A percentile compares a stretch with the other conserved stretches of the same genome.
Evolutionary conservation across 2,329 filamentous ascomycete species (phyloP).

Genomic region (Leptographium wingfieldii): DNA sequence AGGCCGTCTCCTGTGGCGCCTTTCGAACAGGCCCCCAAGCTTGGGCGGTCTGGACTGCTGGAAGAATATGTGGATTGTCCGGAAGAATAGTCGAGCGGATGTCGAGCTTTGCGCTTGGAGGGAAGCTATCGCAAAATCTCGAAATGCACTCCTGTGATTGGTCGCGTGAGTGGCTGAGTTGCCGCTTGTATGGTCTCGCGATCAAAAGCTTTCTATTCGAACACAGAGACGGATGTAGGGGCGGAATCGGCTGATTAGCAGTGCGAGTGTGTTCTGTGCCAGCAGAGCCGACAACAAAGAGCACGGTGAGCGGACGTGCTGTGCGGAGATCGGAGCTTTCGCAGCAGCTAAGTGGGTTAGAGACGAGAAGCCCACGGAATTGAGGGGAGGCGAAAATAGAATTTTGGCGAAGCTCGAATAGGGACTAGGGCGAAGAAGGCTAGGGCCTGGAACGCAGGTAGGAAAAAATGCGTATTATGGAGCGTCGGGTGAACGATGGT

Average conservation of each 20-base stretch:
- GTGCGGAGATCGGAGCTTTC: not conserved
- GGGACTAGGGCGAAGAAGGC: not conserved
- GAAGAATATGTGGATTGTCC: not conserved
- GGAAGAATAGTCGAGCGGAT: not conserved
- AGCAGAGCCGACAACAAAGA: not conserved
- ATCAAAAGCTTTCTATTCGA: not conserved
- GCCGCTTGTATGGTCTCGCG: not conserved
- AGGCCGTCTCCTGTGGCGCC: too few relatives aligned
- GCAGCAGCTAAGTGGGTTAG: not conserved
- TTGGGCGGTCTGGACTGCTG: too few relatives aligned
- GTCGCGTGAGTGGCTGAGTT: not conserved
- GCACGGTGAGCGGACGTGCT: not conserved
- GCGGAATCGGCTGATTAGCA: not conserved
- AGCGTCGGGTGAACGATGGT: not conserved
- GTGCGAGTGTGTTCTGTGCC: not conserved
- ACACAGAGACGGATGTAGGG: not conserved
- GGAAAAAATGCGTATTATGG: not conserved
- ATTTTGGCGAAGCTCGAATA: not conserved
- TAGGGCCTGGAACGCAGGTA: not conserved
- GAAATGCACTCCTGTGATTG: slow-evolving; percentile 1
- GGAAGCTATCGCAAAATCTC: slow-evolving; percentile 1
- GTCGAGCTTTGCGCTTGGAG: not conserved
- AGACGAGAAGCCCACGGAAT: not conserved
- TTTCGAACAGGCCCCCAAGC: too few relatives aligned
- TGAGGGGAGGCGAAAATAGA: not conserved